These are phyloP conservation scores for Coemansia sp. DNA, from an alignment of 192 early-diverging fungal genomes.

Conservation along the genomic window DNA sequence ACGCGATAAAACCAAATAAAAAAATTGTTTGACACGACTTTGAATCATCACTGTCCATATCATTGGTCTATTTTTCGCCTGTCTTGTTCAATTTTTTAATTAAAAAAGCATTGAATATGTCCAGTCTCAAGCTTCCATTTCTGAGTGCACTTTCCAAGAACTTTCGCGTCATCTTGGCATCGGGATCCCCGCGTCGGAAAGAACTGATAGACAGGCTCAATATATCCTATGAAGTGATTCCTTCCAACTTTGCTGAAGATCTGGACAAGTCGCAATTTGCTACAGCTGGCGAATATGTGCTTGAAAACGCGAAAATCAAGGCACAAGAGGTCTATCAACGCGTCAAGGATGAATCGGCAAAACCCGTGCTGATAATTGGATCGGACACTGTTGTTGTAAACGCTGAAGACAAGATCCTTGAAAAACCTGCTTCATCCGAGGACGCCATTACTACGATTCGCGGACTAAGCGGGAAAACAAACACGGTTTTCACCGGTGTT, in stretches of 20 bases:
- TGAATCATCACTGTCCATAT: no score
- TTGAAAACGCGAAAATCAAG: slow-evolving; percentile 70
- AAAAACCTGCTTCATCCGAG: slow-evolving; percentile 68
- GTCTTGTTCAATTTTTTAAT: background rate
- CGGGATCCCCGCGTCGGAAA: slow-evolving; percentile 76
- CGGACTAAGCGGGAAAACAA: slow-evolving; percentile 60
- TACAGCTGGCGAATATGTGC: slow-evolving; percentile 65
- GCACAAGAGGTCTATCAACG: slow-evolving; percentile 66
- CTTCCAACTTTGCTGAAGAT: slow-evolving; percentile 77
- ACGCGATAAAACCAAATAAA: no score
- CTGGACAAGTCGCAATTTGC: slow-evolving; percentile 67
- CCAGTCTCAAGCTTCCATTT: slow-evolving; percentile 20
- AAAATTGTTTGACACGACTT: no score
- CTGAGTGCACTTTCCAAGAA: slow-evolving; percentile 15
- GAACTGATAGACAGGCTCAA: slow-evolving; percentile 65
- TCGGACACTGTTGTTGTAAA: slow-evolving; percentile 81
- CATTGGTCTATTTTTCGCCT: no score
- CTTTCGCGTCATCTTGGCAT: slow-evolving; percentile 71
- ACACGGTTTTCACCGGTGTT: slow-evolving; percentile 76
- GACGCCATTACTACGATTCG: slow-evolving; percentile 66
- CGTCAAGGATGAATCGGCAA: slow-evolving; percentile 28
- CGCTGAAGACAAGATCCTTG: slow-evolving; percentile 66
- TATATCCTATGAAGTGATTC: slow-evolving; percentile 62
- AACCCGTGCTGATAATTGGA: slow-evolving; percentile 68
- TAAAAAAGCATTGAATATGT: background rate